Evolutionary conservation across 192 early-diverging fungal genomes (phyloP).

Genomic region (Rhizophagus prolifer): DNA sequence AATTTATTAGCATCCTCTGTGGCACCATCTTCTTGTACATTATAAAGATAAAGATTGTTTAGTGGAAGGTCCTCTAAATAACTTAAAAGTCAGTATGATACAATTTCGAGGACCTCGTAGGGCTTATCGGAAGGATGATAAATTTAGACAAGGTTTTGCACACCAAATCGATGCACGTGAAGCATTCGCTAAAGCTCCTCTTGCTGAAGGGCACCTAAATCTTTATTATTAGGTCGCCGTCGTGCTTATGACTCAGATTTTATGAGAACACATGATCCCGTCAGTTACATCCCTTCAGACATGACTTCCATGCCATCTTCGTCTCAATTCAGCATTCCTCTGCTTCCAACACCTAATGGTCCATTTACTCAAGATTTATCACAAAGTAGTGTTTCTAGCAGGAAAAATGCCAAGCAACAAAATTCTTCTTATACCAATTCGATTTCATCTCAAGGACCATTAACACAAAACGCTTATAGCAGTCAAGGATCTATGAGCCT

Average conservation of each 20-base stretch:
- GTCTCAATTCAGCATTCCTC: conserved; percentile 51
- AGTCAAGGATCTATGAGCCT: conserved; percentile 56
- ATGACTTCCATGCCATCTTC: conserved; percentile 42
- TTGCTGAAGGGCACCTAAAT: conserved; percentile 39
- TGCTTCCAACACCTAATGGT: conserved; percentile 53
- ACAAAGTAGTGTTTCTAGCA: conserved; percentile 49
- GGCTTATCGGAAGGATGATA: conserved; percentile 54
- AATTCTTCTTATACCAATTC: conserved; percentile 34
- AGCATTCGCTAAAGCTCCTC: conserved; percentile 54
- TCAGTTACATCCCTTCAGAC: conserved; percentile 52
- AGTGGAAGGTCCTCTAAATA: conserved; percentile 90
- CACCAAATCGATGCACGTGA: conserved; percentile 61
- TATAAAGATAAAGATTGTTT: conserved; percentile 89
- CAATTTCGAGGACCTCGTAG: conserved; percentile 78
- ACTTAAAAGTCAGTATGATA: conserved; percentile 86
- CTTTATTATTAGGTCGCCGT: conserved; percentile 41
- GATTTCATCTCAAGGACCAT: conserved; percentile 30
- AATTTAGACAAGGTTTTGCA: conserved; percentile 56
- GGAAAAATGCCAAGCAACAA: conserved; percentile 43
- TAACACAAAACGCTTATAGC: conserved; percentile 58
- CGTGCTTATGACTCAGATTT: conserved; percentile 51
- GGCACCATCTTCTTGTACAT: conserved; percentile 94
- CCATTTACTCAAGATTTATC: conserved; percentile 65
- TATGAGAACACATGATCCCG: conserved; percentile 50
- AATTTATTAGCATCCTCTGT: conserved; percentile 70